A percentile compares a stretch with the other conserved stretches of the same genome.
Evolutionary conservation across 805 yeast species (phyloP).

Genomic region (Scheffersomyces amazonensis): DNA sequence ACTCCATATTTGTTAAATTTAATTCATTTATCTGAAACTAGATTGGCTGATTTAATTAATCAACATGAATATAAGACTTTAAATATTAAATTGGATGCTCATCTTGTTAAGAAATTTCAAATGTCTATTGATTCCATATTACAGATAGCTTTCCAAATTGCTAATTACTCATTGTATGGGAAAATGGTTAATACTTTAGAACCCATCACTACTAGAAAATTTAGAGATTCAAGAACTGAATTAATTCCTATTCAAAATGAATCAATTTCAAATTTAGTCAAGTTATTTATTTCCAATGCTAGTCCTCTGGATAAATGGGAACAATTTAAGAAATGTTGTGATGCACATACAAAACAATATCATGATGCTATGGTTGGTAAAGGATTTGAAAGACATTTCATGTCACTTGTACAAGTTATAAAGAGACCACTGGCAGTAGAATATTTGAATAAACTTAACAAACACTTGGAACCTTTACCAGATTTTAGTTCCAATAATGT

Average conservation of each 20-base stretch:
- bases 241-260: slow-evolving; percentile 64
- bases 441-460: slow-evolving; percentile 28
- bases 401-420: slow-evolving; percentile 57
- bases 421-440: slow-evolving; percentile 38
- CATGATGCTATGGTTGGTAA: slow-evolving; percentile 54
- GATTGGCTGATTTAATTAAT: slow-evolving; percentile 54
- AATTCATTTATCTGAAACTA: slow-evolving; percentile 55
- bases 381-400: slow-evolving; percentile 73
- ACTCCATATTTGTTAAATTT: slow-evolving; percentile 47
- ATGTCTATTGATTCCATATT: slow-evolving; percentile 50
- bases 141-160: slow-evolving; percentile 51
- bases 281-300: slow-evolving; percentile 59
- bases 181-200: slow-evolving; percentile 47
- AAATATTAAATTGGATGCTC: slow-evolving; percentile 31
- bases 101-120: slow-evolving; percentile 36
- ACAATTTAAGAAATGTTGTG: slow-evolving; percentile 49
- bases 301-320: slow-evolving; percentile 47
- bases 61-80: slow-evolving; percentile 54
- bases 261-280: slow-evolving; percentile 49
- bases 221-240: slow-evolving; percentile 68
- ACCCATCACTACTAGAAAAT: slow-evolving; percentile 65
- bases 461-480: slow-evolving; percentile 34
- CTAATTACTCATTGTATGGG: slow-evolving; percentile 56
- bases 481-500: slow-evolving; percentile 11
- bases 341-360: slow-evolving; percentile 47